These are phyloP conservation scores for Aechmea fasciata DNA, from an alignment of 176 grass and related monocot species.

Conservation along the genomic window DNA sequence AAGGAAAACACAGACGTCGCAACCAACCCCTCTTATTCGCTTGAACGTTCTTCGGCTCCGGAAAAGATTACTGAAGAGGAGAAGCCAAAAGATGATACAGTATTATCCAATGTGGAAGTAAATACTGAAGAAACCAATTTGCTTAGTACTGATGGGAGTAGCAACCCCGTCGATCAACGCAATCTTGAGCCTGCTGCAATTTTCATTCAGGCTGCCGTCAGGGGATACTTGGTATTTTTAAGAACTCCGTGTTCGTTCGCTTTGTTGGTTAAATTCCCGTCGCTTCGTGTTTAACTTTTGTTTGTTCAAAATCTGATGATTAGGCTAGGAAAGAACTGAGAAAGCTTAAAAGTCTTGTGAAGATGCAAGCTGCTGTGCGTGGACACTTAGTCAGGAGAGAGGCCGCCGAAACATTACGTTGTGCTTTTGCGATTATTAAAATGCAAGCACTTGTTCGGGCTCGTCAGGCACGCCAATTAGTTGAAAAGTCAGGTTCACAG, in stretches of 20 bases:
- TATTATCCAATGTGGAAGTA: conserved; percentile 17
- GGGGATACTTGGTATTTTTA: conserved; percentile 49
- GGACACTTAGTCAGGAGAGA: conserved; percentile 69
- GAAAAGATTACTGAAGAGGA: conserved; percentile 55
- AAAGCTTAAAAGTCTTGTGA: conserved; percentile 55
- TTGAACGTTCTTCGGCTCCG: conserved; percentile 54
- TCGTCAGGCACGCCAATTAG: conserved; percentile 32
- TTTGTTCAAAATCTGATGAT: conserved; percentile 4
- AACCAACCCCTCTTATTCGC: conserved; percentile 41
- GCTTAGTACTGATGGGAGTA: conserved; percentile 22
- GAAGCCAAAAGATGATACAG: conserved; percentile 33
- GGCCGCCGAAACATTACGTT: conserved; percentile 64
- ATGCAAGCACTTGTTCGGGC: conserved; percentile 59
- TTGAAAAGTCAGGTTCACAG: conserved; percentile 3
- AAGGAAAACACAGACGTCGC: conserved; percentile 66
- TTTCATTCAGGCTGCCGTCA: conserved; percentile 59
- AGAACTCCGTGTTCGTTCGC: conserved; percentile 7
- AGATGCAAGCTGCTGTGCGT: conserved; percentile 77
- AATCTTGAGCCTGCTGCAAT: conserved; percentile 35
- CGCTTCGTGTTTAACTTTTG: conserved; percentile 15
- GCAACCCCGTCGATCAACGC: conserved; percentile 22
- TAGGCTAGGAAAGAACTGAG: conserved; percentile 56
- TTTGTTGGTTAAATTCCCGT: conserved; percentile 14
- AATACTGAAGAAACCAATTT: conserved; percentile 32
- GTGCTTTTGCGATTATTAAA: conserved; percentile 81